Conservation (phyloP, 179 eudicot species). For the Vitellaria paradoxa region DNA sequence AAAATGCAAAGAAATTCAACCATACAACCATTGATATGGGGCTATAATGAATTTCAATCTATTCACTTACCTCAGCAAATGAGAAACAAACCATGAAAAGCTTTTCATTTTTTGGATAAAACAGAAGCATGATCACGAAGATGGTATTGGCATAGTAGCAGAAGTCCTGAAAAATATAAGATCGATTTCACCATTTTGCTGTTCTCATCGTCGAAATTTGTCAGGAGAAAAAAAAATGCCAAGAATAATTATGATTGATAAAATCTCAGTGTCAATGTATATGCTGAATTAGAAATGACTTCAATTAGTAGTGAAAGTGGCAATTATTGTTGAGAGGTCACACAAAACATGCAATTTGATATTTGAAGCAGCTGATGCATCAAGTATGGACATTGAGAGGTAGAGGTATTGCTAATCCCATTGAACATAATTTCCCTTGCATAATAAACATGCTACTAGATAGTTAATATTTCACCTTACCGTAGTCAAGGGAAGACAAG, state of each 20-base stretch:
- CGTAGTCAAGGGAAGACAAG: not conserved
- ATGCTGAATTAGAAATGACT: no score
- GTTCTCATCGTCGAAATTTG: not conserved
- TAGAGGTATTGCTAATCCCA: not conserved
- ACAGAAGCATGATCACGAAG: constrained; percentile 76
- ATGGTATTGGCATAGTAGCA: constrained; percentile 98
- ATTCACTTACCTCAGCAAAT: constrained; percentile 77
- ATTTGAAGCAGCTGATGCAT: not conserved
- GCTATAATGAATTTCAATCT: not conserved
- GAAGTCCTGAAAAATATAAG: constrained; percentile 66
- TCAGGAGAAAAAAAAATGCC: not conserved
- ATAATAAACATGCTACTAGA: no score
- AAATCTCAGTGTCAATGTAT: no score
- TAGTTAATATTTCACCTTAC: not conserved
- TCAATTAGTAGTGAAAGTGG: not conserved
- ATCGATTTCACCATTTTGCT: not conserved
- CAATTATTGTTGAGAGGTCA: not conserved
- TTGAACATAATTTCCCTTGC: not conserved
- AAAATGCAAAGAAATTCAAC: constrained; percentile 3
- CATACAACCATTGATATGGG: not conserved
- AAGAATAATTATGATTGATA: not conserved
- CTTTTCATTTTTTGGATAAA: constrained; percentile 81
- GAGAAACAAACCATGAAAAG: constrained; percentile 98
- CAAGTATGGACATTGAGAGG: not conserved
- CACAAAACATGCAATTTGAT: not conserved